These are phyloP conservation scores for Ensete ventricosum DNA, from an alignment of 176 grass and related monocot genomes.

Conservation along the genomic window DNA sequence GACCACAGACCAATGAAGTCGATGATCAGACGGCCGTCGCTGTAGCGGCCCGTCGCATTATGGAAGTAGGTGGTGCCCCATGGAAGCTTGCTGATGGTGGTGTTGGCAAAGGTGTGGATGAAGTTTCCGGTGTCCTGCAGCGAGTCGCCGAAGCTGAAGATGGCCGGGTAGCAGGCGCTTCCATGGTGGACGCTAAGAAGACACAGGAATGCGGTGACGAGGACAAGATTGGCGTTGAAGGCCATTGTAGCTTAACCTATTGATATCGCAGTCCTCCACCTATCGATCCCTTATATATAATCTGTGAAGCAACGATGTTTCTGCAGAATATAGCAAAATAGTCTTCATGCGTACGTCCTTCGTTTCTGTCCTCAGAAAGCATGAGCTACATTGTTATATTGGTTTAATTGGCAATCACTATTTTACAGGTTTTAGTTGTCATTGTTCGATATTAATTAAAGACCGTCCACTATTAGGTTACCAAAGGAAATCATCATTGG, in stretches of 20 bases:
- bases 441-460: no score
- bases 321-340: no score
- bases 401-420: no score
- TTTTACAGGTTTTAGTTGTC: no score
- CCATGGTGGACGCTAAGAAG: not conserved
- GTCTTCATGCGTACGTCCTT: no score
- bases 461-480: no score
- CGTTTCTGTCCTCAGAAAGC: no score
- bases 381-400: no score
- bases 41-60: constrained; percentile 29
- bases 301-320: no score
- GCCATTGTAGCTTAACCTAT: not conserved
- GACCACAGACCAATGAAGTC: constrained; percentile 44
- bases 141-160: constrained; percentile 67
- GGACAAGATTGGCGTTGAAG: not conserved
- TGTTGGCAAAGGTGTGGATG: not conserved
- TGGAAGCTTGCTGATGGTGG: constrained; percentile 19
- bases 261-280: no score
- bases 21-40: constrained; percentile 45
- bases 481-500: no score
- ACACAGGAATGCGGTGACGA: not conserved
- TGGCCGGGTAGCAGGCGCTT: constrained; percentile 35
- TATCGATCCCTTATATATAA: no score
- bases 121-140: constrained; percentile 65
- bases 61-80: constrained; percentile 61